Evolutionary conservation across 192 early-diverging fungal genomes (phyloP), one percentile per base, ranked within the genome.

Genomic region (Coemansia sp.): DNA sequence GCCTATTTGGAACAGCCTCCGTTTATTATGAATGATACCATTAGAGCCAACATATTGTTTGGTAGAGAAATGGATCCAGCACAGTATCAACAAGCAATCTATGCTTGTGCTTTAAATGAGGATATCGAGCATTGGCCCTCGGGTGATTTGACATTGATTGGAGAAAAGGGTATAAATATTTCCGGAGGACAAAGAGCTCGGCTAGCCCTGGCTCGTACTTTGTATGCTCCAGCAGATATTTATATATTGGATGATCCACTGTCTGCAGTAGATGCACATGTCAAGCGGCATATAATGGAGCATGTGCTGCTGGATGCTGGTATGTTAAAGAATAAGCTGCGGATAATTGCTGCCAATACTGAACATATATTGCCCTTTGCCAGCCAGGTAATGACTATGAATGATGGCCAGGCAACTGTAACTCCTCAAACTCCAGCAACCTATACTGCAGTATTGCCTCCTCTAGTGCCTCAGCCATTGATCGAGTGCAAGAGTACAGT

Each of bases 151-250:
- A 78, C 88, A 0, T 60, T 79, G 48, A 82, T 90, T 65, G 85
- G 89, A 19, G 72, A 77, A 57, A 74, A 69, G 29, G 84, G 87
- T 14, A 71, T 86, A 4, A 86, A 80, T 11, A 60, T 88, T 9
- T 83, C 80, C 35, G 87, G 87, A 17, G 87, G 87, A 38, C 86
- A 88, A 55, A 85, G 85, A 32, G 83, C 79, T 21, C 79, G 90
- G 38, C 61, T 92, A 14, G 75, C 82, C 0, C 53, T 89, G 10
- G 89, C 90, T 60, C 79, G 91, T 47, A 86, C 88, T 0, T 65
- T 87, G 0, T 89, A 89, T 62, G 47, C 71, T 1, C 66, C 85
- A 3, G 84, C 86, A 11, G 85, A 85, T 45, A 75, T 89, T 5
- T 64, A 59, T 49, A 17, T 73, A 17, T 21, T 73, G 4, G 71